Evolutionary conservation across 2,329 filamentous ascomycete genomes (phyloP), one percentile per base, ranked within the genome.

Genomic region (Coniosporium tulheliwenetii): DNA sequence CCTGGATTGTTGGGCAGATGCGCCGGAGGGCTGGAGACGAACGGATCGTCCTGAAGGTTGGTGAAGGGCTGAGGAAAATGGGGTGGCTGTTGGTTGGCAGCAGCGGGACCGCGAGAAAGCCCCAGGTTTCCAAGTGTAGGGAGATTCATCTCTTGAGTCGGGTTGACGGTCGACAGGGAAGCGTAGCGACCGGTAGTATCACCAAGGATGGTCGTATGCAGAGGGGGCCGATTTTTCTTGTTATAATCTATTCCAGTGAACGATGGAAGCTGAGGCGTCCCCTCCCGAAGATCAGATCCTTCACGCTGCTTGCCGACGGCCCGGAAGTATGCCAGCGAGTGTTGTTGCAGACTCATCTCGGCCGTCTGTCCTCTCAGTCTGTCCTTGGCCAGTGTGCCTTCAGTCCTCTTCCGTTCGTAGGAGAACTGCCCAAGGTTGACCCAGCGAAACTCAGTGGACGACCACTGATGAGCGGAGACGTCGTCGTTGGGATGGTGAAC

Each of bases 391-490:
- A 67, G 51, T 31, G 59, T 58, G 5, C 66, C 66, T 45, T 67
- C 64, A 2, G 64, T 56, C 40, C 50, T 58, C 50, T 60, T 58
- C 38, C 59, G 58, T 10, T 50, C 57, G 42, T 64, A 59, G 30
- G 57, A 61, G 44, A 60, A 68, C 19, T 56, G 54, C 2, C 65
- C 65, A 33, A 68, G 59, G 42, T 65, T 64, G 38, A 58, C 53
- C 66, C 66, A 69, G 34, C 61, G 52, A 37, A 54, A 65, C 2
- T 58, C 51, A 1, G 43, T 40, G 0, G 44, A 43, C 5, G 60
- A 62, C 66, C 66, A 69, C 43, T 66, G 61, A 40, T 68, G 65
- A 2, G 65, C 65, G 19, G 62, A 61, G 4, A 68, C 55, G 41
- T 68, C 63, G 37, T 63, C 58, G 43, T 67, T 68, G 0, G 64